These are phyloP conservation scores for Kwoniella dejecticola DNA, from an alignment of 768 basidiomycete species.

Conservation along the genomic window DNA sequence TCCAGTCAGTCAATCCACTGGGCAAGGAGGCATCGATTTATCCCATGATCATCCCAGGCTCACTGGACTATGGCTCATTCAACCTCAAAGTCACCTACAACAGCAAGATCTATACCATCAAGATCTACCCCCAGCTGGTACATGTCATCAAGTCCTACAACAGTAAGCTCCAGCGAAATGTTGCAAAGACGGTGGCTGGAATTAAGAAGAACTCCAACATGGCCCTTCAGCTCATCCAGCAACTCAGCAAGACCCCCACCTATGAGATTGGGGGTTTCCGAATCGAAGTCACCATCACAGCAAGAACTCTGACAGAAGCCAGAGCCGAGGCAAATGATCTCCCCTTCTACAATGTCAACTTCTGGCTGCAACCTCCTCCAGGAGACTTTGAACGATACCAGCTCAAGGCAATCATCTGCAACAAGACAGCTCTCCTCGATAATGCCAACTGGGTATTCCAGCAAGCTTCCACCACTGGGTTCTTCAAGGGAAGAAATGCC, in stretches of 20 bases:
- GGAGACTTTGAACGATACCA: not conserved
- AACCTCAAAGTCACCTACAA: slow-evolving; percentile 14
- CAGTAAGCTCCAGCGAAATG: slow-evolving; percentile 24
- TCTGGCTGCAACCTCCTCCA: slow-evolving; percentile 18
- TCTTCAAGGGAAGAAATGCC: not conserved
- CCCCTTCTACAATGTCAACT: slow-evolving; percentile 16
- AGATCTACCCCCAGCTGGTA: slow-evolving; percentile 34
- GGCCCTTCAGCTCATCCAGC: not conserved
- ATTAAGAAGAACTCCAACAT: too few relatives aligned
- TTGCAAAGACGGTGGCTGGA: slow-evolving; percentile 23
- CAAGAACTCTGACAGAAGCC: not conserved
- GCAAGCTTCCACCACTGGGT: not conserved
- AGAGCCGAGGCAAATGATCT: slow-evolving; percentile 18
- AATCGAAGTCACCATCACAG: slow-evolving; percentile 34
- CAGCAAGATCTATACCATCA: slow-evolving; percentile 11
- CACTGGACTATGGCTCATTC: slow-evolving; percentile 44
- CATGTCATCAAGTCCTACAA: slow-evolving; percentile 42
- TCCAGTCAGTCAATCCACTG: not conserved
- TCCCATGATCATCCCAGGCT: slow-evolving; percentile 15
- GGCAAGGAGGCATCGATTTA: not conserved
- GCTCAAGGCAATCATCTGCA: slow-evolving; percentile 7
- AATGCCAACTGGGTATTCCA: slow-evolving; percentile 38
- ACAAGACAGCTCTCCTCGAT: slow-evolving; percentile 12
- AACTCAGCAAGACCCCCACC: not conserved
- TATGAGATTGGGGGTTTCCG: slow-evolving; percentile 27